A percentile compares a stretch with the other conserved stretches of the same genome.
phyloP scores from a whole-genome alignment of 805 yeast species.

The Saturnispora quitensis region DNA sequence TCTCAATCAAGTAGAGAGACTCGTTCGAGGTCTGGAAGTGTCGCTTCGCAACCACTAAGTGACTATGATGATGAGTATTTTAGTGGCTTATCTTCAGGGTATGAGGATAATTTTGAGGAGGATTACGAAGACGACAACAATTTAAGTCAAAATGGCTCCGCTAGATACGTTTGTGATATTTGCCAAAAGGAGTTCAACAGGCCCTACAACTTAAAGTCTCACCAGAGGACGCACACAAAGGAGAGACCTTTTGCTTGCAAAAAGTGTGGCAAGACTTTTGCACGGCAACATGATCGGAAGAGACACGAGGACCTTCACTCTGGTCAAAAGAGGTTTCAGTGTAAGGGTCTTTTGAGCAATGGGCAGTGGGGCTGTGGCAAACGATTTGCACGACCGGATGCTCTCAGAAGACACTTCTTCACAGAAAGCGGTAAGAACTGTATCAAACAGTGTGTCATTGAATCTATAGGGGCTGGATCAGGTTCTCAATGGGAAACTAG shows the following conservation, averaged over 20 bases:
- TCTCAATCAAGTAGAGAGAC: not conserved
- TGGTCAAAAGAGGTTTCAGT: slow-evolving; percentile 67
- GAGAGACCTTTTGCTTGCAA: slow-evolving; percentile 52
- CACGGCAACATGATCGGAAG: slow-evolving; percentile 7
- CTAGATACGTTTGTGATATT: slow-evolving; percentile 31
- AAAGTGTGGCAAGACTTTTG: slow-evolving; percentile 23
- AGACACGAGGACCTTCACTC: slow-evolving; percentile 43
- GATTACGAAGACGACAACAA: slow-evolving; percentile 36
- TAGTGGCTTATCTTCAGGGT: slow-evolving; percentile 1
- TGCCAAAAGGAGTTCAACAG: slow-evolving; percentile 41
- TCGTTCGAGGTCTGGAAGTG: not conserved
- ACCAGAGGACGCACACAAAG: slow-evolving; percentile 74
- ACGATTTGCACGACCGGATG: slow-evolving; percentile 73
- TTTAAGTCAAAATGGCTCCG: slow-evolving; percentile 20
- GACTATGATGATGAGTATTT: slow-evolving; percentile 1
- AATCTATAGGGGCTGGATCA: not conserved
- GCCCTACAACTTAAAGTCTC: slow-evolving; percentile 80
- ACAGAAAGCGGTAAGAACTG: slow-evolving; percentile 73
- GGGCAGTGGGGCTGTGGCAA: slow-evolving; percentile 73
- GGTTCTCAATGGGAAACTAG: slow-evolving; percentile 8
- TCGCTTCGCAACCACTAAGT: not conserved
- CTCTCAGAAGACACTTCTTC: slow-evolving; percentile 67
- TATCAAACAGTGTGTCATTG: slow-evolving; percentile 53
- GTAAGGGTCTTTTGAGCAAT: slow-evolving; percentile 52
- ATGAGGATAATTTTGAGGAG: slow-evolving; percentile 10